These are phyloP conservation scores for Viola odorata DNA, from an alignment of 345 rosid species.

Conservation along the genomic window DNA sequence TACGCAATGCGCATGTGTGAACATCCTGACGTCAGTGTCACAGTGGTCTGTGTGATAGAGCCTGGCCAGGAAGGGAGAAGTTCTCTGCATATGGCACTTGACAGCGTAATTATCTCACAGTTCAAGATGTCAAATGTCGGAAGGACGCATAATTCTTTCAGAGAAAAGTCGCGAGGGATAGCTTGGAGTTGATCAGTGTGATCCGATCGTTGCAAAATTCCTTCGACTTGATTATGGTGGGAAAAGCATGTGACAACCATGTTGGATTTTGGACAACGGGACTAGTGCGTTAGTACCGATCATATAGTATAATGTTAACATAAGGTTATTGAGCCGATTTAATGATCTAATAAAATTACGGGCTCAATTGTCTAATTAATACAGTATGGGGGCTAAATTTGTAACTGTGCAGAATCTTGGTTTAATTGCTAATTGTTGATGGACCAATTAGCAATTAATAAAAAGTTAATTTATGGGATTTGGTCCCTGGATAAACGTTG, in stretches of 20 bases:
- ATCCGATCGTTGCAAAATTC: slow-evolving; percentile 33
- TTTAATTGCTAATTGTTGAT: no score
- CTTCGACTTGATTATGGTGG: slow-evolving; percentile 45
- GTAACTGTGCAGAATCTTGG: no score
- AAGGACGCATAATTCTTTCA: slow-evolving; percentile 6
- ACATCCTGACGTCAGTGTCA: slow-evolving; percentile 11
- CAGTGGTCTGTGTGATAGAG: slow-evolving; percentile 13
- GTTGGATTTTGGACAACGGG: no score
- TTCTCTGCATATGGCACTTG: neutral
- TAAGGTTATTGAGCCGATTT: no score
- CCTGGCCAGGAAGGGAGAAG: neutral
- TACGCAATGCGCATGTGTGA: slow-evolving; percentile 26
- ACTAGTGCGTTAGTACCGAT: no score
- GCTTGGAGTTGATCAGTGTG: slow-evolving; percentile 29
- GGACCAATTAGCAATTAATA: no score
- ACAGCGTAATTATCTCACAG: slow-evolving; percentile 7
- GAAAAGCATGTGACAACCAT: slow-evolving; percentile 29
- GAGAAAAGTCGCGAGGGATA: slow-evolving; percentile 28
- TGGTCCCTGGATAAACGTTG: no score
- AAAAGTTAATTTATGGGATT: no score
- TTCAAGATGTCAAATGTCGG: slow-evolving; percentile 6
- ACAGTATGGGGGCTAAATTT: no score
- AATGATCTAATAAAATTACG: no score
- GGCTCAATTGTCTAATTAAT: no score
- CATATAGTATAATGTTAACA: no score